phyloP scores from a whole-genome alignment of 2,329 filamentous ascomycete species.

The Lachnellula occidentalis region DNA sequence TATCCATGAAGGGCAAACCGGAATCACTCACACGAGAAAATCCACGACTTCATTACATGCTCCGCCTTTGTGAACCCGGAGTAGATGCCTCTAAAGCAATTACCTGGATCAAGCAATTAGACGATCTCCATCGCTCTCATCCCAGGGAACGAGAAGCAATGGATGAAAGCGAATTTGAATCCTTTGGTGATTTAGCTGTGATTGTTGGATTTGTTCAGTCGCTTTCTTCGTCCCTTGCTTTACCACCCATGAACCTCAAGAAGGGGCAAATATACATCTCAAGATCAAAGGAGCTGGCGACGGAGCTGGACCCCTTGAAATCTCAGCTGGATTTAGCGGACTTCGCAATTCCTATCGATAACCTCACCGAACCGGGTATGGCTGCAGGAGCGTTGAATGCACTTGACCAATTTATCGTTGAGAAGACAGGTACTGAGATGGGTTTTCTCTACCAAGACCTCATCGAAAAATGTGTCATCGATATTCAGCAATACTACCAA shows the following conservation, averaged over 20 bases:
- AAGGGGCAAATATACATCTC: conserved; percentile 37
- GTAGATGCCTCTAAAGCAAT: conserved; percentile 33
- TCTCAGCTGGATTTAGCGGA: conserved; percentile 35
- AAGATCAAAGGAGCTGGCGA: conserved; percentile 31
- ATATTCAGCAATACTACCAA: conserved; percentile 30
- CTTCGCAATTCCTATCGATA: conserved; percentile 38
- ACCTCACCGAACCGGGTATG: conserved; percentile 38
- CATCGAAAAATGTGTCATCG: conserved; percentile 34
- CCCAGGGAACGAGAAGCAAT: conserved; percentile 34
- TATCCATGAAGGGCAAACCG: conserved; percentile 38
- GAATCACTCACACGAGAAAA: conserved; percentile 35
- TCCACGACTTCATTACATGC: conserved; percentile 39
- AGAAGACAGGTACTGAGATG: conserved; percentile 37
- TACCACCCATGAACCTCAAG: conserved; percentile 37
- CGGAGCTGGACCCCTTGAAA: conserved; percentile 37
- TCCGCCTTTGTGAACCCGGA: conserved; percentile 39
- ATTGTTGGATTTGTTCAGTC: conserved; percentile 37
- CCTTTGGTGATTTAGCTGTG: conserved; percentile 34
- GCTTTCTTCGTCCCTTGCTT: conserved; percentile 29
- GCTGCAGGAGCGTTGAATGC: conserved; percentile 27
- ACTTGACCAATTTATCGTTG: conserved; percentile 35
- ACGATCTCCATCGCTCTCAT: conserved; percentile 33
- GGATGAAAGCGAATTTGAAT: conserved; percentile 30
- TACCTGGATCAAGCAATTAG: conserved; percentile 38
- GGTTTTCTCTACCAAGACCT: conserved; percentile 41